Percentiles rank a stretch among this genome's conserved stretches.
phyloP scores from a whole-genome alignment of 1,139 yeast species.

The Pneumocystis oryctolagi region DNA sequence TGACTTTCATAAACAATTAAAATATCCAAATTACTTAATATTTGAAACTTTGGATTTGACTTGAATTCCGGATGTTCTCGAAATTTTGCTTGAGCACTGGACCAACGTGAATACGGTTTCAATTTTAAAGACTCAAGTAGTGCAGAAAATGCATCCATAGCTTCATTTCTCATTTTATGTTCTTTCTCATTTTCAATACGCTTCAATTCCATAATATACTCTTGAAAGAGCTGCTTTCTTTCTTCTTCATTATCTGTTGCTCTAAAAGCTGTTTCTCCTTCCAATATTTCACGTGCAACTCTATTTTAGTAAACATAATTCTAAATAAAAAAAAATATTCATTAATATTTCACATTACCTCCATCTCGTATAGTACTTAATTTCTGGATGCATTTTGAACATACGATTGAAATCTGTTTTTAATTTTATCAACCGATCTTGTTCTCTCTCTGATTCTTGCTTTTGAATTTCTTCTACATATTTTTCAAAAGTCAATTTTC shows the following conservation, averaged over 20 bases:
- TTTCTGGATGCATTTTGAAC: constrained; percentile 25
- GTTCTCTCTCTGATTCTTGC: constrained; percentile 39
- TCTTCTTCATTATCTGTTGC: constrained; percentile 37
- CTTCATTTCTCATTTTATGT: constrained; percentile 15
- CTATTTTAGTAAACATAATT: background rate
- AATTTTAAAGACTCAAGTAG: constrained; percentile 25
- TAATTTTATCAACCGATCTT: constrained; percentile 40
- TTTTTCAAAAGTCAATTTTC: constrained; percentile 52
- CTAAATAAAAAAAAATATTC: background rate
- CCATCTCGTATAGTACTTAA: constrained; percentile 58
- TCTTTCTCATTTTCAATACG: constrained; percentile 20
- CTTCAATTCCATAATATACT: constrained; percentile 34
- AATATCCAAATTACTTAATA: constrained; percentile 45
- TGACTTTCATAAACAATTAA: constrained; percentile 38
- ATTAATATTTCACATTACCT: constrained; percentile 9
- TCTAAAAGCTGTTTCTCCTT: constrained; percentile 52
- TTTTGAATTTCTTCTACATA: constrained; percentile 42
- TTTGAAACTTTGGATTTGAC: constrained; percentile 43
- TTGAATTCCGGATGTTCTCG: constrained; percentile 38
- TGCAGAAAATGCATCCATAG: constrained; percentile 16
- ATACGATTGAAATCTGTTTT: constrained; percentile 39
- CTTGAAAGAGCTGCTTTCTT: constrained; percentile 37
- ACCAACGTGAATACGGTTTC: constrained; percentile 30
- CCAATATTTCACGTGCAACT: constrained; percentile 22
- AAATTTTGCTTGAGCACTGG: constrained; percentile 29